Evolutionary conservation across 352 stramenopile species (phyloP).

Genomic region (Pythium phragmitis): DNA sequence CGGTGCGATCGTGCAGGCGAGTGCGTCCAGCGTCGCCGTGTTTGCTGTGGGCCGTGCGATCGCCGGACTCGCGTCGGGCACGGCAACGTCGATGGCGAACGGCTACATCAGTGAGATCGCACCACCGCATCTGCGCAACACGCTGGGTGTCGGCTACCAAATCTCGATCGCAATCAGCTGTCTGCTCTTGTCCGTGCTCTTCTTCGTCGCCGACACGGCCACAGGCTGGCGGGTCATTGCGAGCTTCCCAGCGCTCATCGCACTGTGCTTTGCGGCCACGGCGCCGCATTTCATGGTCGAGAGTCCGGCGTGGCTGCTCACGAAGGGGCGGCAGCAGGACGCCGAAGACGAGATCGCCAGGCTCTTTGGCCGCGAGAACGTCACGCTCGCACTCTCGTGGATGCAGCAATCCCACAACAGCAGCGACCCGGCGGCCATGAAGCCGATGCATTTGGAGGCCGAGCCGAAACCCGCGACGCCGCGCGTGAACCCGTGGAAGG

Average conservation of each 20-base stretch:
- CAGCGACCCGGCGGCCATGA: neutral
- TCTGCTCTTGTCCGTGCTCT: conserved; percentile 42
- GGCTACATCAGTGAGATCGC: conserved; percentile 35
- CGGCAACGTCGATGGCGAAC: conserved; percentile 28
- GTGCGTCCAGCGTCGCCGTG: conserved; percentile 33
- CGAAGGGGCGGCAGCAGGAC: conserved; percentile 28
- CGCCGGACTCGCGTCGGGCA: conserved; percentile 50
- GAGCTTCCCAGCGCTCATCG: conserved; percentile 45
- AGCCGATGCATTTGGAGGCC: neutral
- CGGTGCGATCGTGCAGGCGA: conserved; percentile 35
- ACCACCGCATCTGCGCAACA: conserved; percentile 33
- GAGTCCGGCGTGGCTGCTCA: conserved; percentile 35
- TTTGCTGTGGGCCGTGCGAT: conserved; percentile 43
- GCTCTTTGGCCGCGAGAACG: conserved; percentile 29
- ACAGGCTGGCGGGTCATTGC: conserved; percentile 54
- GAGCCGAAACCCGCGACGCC: neutral
- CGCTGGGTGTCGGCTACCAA: conserved; percentile 40
- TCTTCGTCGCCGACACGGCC: conserved; percentile 49
- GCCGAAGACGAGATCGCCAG: conserved; percentile 26
- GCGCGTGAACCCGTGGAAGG: conserved; percentile 1
- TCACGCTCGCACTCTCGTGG: conserved; percentile 27
- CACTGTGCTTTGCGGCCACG: conserved; percentile 42
- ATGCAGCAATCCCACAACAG: conserved; percentile 23
- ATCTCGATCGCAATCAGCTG: conserved; percentile 48
- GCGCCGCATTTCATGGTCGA: conserved; percentile 28